phyloP scores from a whole-genome alignment of 768 basidiomycete genomes.

The Chalciporus piperatus region DNA sequence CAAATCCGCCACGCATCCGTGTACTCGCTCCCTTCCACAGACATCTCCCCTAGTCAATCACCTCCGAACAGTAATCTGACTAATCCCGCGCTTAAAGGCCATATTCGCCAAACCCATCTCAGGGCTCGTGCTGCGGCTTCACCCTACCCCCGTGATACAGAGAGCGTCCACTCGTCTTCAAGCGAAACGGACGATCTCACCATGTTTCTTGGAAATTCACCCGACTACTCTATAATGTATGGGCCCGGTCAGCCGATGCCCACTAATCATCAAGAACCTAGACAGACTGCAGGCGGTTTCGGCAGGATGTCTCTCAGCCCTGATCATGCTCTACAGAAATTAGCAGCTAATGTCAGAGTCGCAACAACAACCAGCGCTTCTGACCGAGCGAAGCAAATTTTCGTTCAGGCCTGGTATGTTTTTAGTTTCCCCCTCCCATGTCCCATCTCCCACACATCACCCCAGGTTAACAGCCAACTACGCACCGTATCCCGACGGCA shows the following conservation, averaged over 20 bases:
- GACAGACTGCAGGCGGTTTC: constrained; percentile 72
- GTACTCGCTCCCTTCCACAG: constrained; percentile 40
- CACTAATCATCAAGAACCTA: constrained; percentile 39
- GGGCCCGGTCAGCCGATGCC: constrained; percentile 40
- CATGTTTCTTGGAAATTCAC: constrained; percentile 61
- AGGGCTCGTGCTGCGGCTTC: constrained; percentile 79
- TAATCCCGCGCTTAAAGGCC: constrained; percentile 75
- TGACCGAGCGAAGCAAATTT: constrained; percentile 88
- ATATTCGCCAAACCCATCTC: constrained; percentile 71
- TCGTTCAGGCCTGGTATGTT: constrained; percentile 86
- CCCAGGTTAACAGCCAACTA: constrained; percentile 84
- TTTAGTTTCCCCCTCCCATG: constrained; percentile 14
- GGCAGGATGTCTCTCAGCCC: constrained; percentile 72
- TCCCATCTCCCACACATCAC: constrained; percentile 16
- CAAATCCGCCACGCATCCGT: constrained; percentile 45
- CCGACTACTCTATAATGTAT: constrained; percentile 72
- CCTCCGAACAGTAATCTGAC: constrained; percentile 74
- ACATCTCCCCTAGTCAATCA: constrained; percentile 53
- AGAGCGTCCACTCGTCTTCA: constrained; percentile 84
- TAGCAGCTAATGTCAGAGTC: constrained; percentile 82
- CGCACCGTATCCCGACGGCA: constrained; percentile 87
- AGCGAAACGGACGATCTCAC: constrained; percentile 87
- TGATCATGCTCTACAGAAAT: constrained; percentile 80
- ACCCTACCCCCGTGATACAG: constrained; percentile 82
- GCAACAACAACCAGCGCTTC: constrained; percentile 91